Evolutionary conservation across 331 rosid species (phyloP).

Genomic region (Arachis monticola): DNA sequence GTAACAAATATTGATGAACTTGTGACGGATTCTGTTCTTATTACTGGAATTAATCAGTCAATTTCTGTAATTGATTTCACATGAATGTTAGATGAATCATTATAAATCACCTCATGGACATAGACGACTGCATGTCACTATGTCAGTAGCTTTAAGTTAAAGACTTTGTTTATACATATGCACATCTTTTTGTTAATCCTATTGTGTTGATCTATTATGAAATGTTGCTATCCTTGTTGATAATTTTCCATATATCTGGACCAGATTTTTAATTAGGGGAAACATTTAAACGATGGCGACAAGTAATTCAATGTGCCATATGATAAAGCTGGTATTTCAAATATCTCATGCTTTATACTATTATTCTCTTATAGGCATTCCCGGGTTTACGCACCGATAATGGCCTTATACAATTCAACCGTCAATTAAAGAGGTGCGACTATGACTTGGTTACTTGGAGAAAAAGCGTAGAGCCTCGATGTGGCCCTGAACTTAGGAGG

Average conservation of each 20-base stretch:
- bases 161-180: conserved; percentile 10
- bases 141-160: conserved; percentile 19
- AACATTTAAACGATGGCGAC: conserved; percentile 21
- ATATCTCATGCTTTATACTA: conserved; percentile 18
- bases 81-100: conserved; percentile 7
- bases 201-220: conserved; percentile 7
- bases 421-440: conserved; percentile 87
- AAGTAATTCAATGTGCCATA: conserved; percentile 1
- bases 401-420: conserved; percentile 88
- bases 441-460: conserved; percentile 93
- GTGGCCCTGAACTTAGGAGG: conserved; percentile 67
- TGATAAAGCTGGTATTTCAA: conserved; percentile 33
- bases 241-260: conserved; percentile 18
- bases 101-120: conserved; percentile 14
- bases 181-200: not conserved
- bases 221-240: not conserved
- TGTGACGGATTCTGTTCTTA: conserved; percentile 17
- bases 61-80: conserved; percentile 10
- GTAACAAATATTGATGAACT: conserved; percentile 42
- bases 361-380: conserved; percentile 64
- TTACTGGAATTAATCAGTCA: conserved; percentile 18
- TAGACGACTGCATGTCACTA: conserved; percentile 10
- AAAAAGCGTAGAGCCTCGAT: conserved; percentile 66
- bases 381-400: conserved; percentile 77
- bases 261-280: not conserved